phyloP scores from a whole-genome alignment of 345 rosid genomes.

The Syzygium aqueum region DNA sequence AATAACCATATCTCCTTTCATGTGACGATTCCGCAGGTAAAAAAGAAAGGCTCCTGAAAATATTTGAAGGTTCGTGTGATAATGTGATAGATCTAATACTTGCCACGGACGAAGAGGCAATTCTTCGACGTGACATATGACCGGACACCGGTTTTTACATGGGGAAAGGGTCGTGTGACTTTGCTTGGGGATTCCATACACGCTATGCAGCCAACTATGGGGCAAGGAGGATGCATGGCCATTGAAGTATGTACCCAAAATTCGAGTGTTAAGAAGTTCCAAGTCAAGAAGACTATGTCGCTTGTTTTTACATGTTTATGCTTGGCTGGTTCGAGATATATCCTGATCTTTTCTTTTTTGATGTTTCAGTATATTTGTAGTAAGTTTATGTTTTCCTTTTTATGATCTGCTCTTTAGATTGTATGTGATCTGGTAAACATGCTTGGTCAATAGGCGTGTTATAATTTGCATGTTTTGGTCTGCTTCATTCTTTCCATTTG shows the following conservation, averaged over 20 bases:
- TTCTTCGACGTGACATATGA: conserved; percentile 91
- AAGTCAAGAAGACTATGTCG: not conserved
- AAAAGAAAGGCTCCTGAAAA: conserved; percentile 70
- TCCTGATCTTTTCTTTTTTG: not conserved
- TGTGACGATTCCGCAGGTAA: conserved; percentile 28
- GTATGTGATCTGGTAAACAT: not conserved
- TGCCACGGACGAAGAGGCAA: conserved; percentile 70
- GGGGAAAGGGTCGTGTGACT: conserved; percentile 93
- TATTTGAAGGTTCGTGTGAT: conserved; percentile 91
- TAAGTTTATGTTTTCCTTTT: not conserved
- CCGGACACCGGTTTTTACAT: conserved; percentile 48
- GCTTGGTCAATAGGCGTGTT: not conserved
- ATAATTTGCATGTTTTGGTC: not conserved
- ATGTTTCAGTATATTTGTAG: not conserved
- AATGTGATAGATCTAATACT: conserved; percentile 67
- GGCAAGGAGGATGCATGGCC: conserved; percentile 98
- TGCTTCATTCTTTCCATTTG: not conserved
- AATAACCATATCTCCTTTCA: not conserved
- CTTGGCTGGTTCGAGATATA: not conserved
- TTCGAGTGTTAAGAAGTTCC: not conserved
- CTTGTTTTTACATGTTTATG: conserved; percentile 1
- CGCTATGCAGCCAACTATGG: conserved; percentile 95
- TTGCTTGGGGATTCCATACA: conserved; percentile 92
- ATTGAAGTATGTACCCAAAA: conserved; percentile 53
- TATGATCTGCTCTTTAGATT: not conserved